phyloP scores from a whole-genome alignment of 768 basidiomycete species.

The Baorangia bicolor region DNA sequence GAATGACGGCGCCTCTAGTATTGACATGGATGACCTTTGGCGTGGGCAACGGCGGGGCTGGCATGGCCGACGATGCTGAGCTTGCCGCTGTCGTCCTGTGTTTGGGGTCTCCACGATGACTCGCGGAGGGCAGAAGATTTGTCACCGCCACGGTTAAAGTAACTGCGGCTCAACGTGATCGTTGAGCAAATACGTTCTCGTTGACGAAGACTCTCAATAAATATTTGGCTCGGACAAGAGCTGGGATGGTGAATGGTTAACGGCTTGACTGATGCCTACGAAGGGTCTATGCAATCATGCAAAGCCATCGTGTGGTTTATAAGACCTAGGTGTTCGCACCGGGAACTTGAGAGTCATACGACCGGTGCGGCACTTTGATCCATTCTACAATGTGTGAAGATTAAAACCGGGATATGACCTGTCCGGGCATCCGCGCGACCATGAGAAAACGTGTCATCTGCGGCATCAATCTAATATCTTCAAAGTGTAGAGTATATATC shows the following conservation, averaged over 20 bases:
- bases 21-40: constrained; percentile 92
- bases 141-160: constrained; percentile 14
- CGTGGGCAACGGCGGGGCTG: constrained; percentile 68
- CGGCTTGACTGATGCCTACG: constrained; percentile 4
- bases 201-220: neutral
- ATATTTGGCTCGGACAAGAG: neutral
- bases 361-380: neutral
- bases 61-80: constrained; percentile 33
- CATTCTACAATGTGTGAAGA: constrained; percentile 2
- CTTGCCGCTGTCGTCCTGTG: constrained; percentile 11
- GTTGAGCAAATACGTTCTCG: constrained; percentile 10
- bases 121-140: constrained; percentile 10
- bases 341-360: constrained; percentile 4
- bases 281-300: constrained; percentile 2
- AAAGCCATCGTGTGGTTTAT: constrained; percentile 3
- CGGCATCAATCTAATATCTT: constrained; percentile 8
- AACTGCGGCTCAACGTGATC: neutral
- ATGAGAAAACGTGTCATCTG: constrained; percentile 10
- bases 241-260: neutral
- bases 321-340: constrained; percentile 2
- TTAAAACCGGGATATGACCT: neutral
- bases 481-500: constrained; percentile 1
- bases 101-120: constrained; percentile 12
- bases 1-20: constrained; percentile 89
- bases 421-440: constrained; percentile 8